Evolutionary conservation across 2,329 filamentous ascomycete species (phyloP).

Genomic region (Trichoderma atrobrunneum): DNA sequence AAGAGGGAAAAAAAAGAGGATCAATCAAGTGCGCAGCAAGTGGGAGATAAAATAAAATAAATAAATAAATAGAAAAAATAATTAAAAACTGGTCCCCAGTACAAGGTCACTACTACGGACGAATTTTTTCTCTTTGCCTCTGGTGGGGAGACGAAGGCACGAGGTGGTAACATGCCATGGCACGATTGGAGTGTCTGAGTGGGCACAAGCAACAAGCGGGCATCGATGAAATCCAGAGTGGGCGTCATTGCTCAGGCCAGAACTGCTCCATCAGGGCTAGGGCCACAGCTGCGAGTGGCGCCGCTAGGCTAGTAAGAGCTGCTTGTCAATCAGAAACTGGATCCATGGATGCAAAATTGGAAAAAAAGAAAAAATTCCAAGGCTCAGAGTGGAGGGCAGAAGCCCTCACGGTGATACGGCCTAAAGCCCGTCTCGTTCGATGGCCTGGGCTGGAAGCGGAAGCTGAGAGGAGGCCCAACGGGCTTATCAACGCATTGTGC

Average conservation of each 20-base stretch:
- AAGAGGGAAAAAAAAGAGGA: constrained; percentile 25
- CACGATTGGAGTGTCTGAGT: background rate
- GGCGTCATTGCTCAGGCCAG: background rate
- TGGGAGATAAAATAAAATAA: background rate
- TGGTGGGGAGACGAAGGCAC: background rate
- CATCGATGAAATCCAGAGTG: background rate
- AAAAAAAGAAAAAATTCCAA: background rate
- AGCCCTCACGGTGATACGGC: constrained; percentile 16
- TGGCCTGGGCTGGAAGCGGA: constrained; percentile 12
- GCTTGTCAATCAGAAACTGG: background rate
- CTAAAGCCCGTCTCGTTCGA: constrained; percentile 11
- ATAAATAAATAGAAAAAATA: background rate
- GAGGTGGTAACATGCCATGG: background rate
- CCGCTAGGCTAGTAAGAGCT: background rate
- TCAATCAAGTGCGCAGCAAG: constrained; percentile 16
- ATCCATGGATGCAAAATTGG: background rate
- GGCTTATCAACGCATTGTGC: background rate
- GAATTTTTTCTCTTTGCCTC: background rate
- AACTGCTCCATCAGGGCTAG: constrained; percentile 7
- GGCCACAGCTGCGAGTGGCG: background rate
- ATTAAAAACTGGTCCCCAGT: background rate
- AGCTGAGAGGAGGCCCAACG: background rate
- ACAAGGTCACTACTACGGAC: background rate
- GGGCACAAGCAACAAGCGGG: background rate
- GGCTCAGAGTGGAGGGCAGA: constrained; percentile 16